Evolutionary conservation across 768 basidiomycete genomes (phyloP), one percentile per base, ranked within the genome.

Genomic region (Kwoniella sp.): DNA sequence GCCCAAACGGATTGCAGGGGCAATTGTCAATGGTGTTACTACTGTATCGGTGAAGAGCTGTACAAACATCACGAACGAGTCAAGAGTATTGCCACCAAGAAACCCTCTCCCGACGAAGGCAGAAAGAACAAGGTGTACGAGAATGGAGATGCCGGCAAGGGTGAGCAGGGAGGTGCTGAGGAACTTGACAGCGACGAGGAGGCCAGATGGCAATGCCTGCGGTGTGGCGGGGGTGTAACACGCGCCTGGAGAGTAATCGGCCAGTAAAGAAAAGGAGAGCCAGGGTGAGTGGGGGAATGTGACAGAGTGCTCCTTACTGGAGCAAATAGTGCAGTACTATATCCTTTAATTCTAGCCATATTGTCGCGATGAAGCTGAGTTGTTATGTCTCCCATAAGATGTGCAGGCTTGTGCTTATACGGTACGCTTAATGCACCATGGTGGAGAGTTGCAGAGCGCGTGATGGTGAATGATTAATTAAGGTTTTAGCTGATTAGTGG

Each of bases 1-100:
- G 73, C 76, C 15, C 65, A 71, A 44, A 78, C 76, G n/a, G 70
- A 77, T 58, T 81, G 80, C 33, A 87, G 88, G 29, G 93, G 90
- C 66, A 88, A 86, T 7, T 92, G 96, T 75, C 78, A 85, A 15
- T 99, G 94, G 81, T 98, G 96, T 80, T 99, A 97, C 79, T 88
- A 89, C 70, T 99, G 96, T 80, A 83, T 98, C 46, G 85, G 91
- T 15, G 90, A 90, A 74, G 86, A 87, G 65, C 85, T 97, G 85
- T 5, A 87, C 85, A 64, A 64, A 50, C 55, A 60, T 40, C 51
- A 61, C 25, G 68, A 65, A 51, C 58, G 51, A 51, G 37, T 25
- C 25, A 58, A 50, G 59, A 37, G 57, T 56, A 33, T 29, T 8
- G 33, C 33, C 5, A 13, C 33, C 33, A 33, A 33, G 33, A 13